Evolutionary conservation across 2,329 filamentous ascomycete species (phyloP), one percentile per base, ranked within the genome.

Genomic region (Aspergillus proliferans): DNA sequence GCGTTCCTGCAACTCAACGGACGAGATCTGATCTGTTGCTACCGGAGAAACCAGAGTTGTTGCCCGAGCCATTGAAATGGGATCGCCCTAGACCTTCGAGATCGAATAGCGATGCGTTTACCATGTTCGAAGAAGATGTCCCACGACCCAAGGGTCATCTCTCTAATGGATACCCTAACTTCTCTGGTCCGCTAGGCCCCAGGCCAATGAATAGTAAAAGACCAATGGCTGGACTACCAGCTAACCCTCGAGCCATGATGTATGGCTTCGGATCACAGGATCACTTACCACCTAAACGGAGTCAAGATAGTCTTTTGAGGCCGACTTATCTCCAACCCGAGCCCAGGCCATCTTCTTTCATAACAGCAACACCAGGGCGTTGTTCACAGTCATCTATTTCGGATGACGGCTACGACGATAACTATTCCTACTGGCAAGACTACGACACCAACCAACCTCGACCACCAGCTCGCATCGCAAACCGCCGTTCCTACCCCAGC

Each of bases 21-120:
- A 71, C 67, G 15, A 51, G 67, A n/a, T 67, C 70, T 18, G 64
- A 65, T 40, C 26, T 12, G 26, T 56, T 72, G 12, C 55, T 71
- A 6, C 69, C 69, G 2, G 63, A 68, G 40, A 61, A 62, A 24
- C 61, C 63, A n/a, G 59, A 58, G 15, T 50, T 71, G 15, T 69
- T 65, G 49, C 71, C 72, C 22, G 63, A 67, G 22, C 71, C 68
- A 18, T 55, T 73, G n/a, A 60, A 60, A 41, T 58, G 63, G 51
- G 63, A 56, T 36, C 60, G 61, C 36, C 58, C 56, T 10, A 54
- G 51, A 21, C 45, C 50, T 15, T 33, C 40, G 3, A 52, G 63
- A 15, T 64, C 60, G 8, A 46, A 42, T 15, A 72, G 69, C 50
- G 58, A 58, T 18, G 64, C 56, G 22, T 71, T 68, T 1, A 50